phyloP scores from a whole-genome alignment of 2,329 filamentous ascomycete genomes.

The Davidsoniella virescens region DNA sequence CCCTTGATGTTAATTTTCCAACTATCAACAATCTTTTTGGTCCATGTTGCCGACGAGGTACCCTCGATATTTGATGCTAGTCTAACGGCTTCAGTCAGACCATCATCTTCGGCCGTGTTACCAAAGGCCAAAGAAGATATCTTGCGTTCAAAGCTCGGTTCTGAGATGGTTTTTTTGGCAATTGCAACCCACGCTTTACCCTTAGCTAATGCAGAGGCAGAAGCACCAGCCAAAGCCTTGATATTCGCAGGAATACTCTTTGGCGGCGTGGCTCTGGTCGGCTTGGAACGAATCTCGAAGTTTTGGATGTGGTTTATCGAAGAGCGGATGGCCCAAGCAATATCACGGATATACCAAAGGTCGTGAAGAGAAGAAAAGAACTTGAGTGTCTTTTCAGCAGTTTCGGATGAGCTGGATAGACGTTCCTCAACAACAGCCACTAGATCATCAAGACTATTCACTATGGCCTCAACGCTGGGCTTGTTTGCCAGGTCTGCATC shows the following conservation, averaged over 20 bases:
- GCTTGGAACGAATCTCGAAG: slow-evolving; percentile 25
- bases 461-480: slow-evolving; percentile 6
- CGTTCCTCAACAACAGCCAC: slow-evolving; percentile 7
- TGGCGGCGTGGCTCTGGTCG: slow-evolving; percentile 17
- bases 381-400: slow-evolving; percentile 2
- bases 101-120: slow-evolving; percentile 55
- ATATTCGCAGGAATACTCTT: slow-evolving; percentile 16
- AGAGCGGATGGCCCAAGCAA: slow-evolving; percentile 20
- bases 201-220: slow-evolving; percentile 20
- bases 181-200: slow-evolving; percentile 19
- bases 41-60: slow-evolving; percentile 46
- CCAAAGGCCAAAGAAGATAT: slow-evolving; percentile 33
- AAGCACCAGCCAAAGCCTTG: slow-evolving; percentile 20
- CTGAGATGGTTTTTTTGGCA: slow-evolving; percentile 19
- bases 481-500: background rate
- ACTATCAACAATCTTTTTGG: slow-evolving; percentile 15
- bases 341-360: slow-evolving; percentile 24
- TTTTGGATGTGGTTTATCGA: slow-evolving; percentile 21
- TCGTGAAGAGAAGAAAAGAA: slow-evolving; percentile 20
- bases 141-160: slow-evolving; percentile 17
- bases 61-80: slow-evolving; percentile 59
- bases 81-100: slow-evolving; percentile 67
- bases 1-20: slow-evolving; percentile 17
- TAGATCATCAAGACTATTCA: slow-evolving; percentile 6
- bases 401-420: slow-evolving; percentile 1